phyloP scores from a whole-genome alignment of 176 grass and related monocot species.

The Pharus latifolius region DNA sequence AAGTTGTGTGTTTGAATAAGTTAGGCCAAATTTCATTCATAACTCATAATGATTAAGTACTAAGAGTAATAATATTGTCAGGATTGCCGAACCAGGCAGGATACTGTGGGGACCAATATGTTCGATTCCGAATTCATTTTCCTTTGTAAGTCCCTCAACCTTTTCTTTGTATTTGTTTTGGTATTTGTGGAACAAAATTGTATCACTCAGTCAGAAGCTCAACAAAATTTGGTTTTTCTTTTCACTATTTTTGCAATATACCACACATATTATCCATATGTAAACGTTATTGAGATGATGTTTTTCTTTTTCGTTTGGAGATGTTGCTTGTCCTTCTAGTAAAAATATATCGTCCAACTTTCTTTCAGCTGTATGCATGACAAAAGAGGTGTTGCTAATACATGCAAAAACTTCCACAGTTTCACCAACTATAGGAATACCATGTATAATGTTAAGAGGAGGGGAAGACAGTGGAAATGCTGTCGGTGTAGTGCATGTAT shows the following conservation, averaged over 20 bases:
- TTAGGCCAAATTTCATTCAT: not conserved
- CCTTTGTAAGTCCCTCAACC: conserved; percentile 70
- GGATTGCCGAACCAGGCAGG: conserved; percentile 60
- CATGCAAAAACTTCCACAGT: not conserved
- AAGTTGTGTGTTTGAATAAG: conserved; percentile 15
- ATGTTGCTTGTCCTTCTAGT: not conserved
- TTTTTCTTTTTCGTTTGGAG: not conserved
- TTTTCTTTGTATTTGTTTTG: not conserved
- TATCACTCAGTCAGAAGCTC: not conserved
- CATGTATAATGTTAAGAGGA: not conserved
- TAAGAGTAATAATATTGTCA: conserved; percentile 47
- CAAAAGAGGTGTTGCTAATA: not conserved
- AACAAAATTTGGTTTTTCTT: not conserved
- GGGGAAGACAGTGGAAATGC: not conserved
- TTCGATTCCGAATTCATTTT: conserved; percentile 76
- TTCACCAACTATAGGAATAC: not conserved
- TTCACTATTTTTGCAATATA: not conserved
- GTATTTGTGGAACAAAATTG: not conserved
- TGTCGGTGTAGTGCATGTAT: not conserved
- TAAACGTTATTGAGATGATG: not conserved
- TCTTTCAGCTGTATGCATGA: conserved; percentile 1
- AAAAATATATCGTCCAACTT: not conserved
- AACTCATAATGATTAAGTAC: conserved; percentile 5
- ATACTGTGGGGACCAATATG: conserved; percentile 72
- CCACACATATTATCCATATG: not conserved